Base-by-base conservation (phyloP, 495 filamentous ascomycete genomes). In the Hyaloscypha finlandica region DNA sequence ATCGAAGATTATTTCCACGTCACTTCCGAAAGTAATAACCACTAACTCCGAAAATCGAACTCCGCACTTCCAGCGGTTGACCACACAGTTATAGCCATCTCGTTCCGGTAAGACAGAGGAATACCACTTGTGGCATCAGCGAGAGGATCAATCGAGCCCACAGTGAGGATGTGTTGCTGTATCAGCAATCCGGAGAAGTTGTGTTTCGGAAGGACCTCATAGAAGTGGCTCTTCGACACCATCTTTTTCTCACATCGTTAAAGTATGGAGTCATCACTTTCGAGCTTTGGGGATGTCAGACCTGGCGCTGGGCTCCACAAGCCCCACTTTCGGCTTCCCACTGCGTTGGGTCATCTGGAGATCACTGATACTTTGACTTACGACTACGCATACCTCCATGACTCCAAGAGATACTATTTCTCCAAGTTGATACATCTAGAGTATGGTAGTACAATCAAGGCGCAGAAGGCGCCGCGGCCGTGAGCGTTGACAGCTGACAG, bases 61-160 rank as follows among this genome's bases (percentile, higher is more conserved):
- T 85, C 84, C 4, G 87, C 86, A 0, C 86, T 85, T 0, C 85
- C 85, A 19, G 83, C 81, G 20, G 78, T 76, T 8, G 84, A 79
- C 87, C 86, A 89, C 61, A 80, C 78, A 70, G 65, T 68, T 30
- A 0, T 1, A 5, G 8, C 14, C 20, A 9, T 31, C 4, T 25
- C 58, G 4, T 39, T 37, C 22, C 1, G 1, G 16, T 29, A 16
- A 32, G 8, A 11, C 0, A 25, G 19, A 11, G 42, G 16, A 12
- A 19, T 19, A n/a, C 8, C 6, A n/a, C 16, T 56, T 0, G 20
- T 29, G 53, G 4, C 20, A 56, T 31, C 2, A 55, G 14, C 53
- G 53, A 56, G 53, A 56, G n/a, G 20, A 22, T 56, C 53, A 16
- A 56, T 56, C 19, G 53, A 56, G 30, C 53, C n/a, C 53, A 56